Evolutionary conservation across 1,284 basidiomycete species (phyloP).

Genomic region (Irpex sp.): DNA sequence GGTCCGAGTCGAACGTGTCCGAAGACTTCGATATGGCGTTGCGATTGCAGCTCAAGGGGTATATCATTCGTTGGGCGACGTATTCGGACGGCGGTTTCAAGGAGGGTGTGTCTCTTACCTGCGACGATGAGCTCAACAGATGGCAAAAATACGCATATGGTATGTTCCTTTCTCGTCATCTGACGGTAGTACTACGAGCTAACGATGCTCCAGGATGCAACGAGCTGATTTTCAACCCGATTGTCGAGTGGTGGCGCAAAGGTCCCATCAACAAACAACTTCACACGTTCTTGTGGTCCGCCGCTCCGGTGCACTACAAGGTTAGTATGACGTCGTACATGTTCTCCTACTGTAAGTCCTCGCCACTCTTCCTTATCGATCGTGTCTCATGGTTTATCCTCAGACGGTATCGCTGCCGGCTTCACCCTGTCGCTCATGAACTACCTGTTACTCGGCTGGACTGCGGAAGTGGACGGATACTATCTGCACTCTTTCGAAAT

Average conservation of each 20-base stretch:
- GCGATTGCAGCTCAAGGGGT: slow-evolving; percentile 58
- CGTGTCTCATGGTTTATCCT: too few species aligned
- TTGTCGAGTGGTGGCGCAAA: slow-evolving; percentile 63
- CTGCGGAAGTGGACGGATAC: slow-evolving; percentile 59
- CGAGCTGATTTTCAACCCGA: slow-evolving; percentile 74
- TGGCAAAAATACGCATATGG: slow-evolving; percentile 89
- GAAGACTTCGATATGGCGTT: slow-evolving; percentile 80
- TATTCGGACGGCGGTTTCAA: slow-evolving; percentile 79
- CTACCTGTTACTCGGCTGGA: slow-evolving; percentile 62
- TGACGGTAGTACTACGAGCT: too few species aligned
- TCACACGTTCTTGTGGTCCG: slow-evolving; percentile 71
- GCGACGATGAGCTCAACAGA: slow-evolving; percentile 75
- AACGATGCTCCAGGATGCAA: too few species aligned
- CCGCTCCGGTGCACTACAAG: slow-evolving; percentile 79
- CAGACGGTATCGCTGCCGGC: too few species aligned
- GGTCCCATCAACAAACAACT: slow-evolving; percentile 79
- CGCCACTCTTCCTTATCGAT: too few species aligned
- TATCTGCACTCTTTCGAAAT: slow-evolving; percentile 72
- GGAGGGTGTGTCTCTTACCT: slow-evolving; percentile 82
- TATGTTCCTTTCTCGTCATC: too few species aligned
- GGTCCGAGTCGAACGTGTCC: slow-evolving; percentile 80
- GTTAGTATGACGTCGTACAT: slow-evolving; percentile 76
- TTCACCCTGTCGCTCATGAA: too few species aligned
- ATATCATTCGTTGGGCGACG: slow-evolving; percentile 78
- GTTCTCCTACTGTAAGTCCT: slow-evolving; percentile 83